Percentiles rank a stretch among this genome's conserved stretches.
Conservation (phyloP, 495 filamentous ascomycete genomes). For the Collariella sp. region DNA sequence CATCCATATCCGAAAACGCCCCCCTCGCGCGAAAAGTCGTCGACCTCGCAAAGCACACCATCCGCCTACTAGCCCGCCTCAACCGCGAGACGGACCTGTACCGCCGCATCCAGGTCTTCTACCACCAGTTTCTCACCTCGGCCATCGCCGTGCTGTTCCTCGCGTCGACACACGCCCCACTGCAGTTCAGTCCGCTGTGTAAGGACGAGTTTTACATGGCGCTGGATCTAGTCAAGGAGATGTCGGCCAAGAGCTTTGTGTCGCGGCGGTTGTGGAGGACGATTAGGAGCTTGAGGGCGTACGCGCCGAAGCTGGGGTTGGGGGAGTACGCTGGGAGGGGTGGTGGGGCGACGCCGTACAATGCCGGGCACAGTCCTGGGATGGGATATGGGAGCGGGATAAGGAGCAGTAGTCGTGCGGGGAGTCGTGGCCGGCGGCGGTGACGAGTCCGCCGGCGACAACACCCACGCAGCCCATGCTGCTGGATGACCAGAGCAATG, state of each 20-base stretch:
- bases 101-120: slow-evolving; percentile 67
- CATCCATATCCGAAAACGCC: slow-evolving; percentile 65
- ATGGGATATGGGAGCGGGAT: background rate
- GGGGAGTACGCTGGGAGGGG: slow-evolving; percentile 22
- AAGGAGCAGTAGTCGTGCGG: background rate
- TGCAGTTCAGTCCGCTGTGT: slow-evolving; percentile 63
- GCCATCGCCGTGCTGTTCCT: slow-evolving; percentile 76
- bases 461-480: slow-evolving; percentile 8
- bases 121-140: slow-evolving; percentile 80
- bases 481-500: slow-evolving; percentile 26
- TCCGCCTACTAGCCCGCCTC: slow-evolving; percentile 61
- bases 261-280: slow-evolving; percentile 76
- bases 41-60: slow-evolving; percentile 70
- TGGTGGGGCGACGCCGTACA: no score
- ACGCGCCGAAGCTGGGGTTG: slow-evolving; percentile 73
- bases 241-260: slow-evolving; percentile 70
- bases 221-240: slow-evolving; percentile 69
- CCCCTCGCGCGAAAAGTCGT: slow-evolving; percentile 61
- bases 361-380: background rate
- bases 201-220: slow-evolving; percentile 84
- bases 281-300: slow-evolving; percentile 67
- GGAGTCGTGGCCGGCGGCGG: background rate
- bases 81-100: slow-evolving; percentile 79
- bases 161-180: slow-evolving; percentile 71
- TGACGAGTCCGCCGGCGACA: background rate